Conservation (phyloP, 139 green algal species). For the Chlamydomonas asymmetrica region DNA sequence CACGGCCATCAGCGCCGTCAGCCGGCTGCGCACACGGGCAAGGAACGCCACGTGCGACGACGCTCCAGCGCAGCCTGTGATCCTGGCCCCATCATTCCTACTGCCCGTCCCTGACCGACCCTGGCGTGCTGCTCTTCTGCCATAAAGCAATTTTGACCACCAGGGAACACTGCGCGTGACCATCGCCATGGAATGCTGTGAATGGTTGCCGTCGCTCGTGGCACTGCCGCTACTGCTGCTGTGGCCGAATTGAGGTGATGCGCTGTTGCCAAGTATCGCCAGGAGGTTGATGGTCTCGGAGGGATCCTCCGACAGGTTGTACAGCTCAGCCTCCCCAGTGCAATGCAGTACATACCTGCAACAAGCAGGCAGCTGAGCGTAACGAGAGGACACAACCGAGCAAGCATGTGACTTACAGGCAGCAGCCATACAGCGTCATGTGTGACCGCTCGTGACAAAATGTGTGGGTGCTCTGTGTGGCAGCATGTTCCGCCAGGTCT, state of each 20-base stretch:
- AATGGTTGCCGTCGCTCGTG: neutral
- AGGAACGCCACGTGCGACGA: neutral
- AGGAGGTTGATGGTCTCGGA: slow-evolving; percentile 18
- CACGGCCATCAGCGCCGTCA: slow-evolving; percentile 22
- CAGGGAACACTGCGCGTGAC: no score
- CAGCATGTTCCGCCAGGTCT: no score
- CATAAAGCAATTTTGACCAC: neutral
- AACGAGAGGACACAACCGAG: no score
- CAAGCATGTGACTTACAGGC: no score
- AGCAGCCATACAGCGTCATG: no score
- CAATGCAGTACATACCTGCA: slow-evolving; percentile 27
- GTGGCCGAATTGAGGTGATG: neutral
- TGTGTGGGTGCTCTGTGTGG: no score
- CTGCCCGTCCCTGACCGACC: neutral
- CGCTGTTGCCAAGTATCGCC: neutral
- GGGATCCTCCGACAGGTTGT: slow-evolving; percentile 17
- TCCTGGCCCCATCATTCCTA: no score
- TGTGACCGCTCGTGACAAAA: no score
- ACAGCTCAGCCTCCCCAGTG: slow-evolving; percentile 23
- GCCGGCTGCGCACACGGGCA: neutral
- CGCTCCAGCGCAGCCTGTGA: neutral
- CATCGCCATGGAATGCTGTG: no score
- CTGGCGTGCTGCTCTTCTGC: neutral
- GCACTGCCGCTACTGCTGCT: neutral
- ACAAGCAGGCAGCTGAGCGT: neutral